Base-by-base conservation (phyloP, 352 stramenopile genomes). In the Phytophthora pinifolia region DNA sequence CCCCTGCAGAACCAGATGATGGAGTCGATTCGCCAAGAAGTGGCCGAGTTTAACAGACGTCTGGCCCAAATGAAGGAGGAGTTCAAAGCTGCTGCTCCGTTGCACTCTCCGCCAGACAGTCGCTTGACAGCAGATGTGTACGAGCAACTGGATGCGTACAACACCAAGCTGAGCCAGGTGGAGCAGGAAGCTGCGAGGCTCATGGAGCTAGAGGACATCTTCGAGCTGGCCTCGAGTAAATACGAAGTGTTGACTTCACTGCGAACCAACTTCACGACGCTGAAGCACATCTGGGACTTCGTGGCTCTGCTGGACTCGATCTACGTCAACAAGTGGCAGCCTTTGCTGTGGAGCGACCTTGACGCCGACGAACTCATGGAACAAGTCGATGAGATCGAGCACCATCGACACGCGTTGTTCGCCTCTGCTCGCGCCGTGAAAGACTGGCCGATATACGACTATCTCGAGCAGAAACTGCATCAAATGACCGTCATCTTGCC, bases 211-310 rank as follows among this genome's bases (percentile, higher is more conserved):
- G 94, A 98, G 63, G 94, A 98, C 41, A 93, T 98, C 62, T 98
- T 98, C 65, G 95, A 98, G 59, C 68, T 98, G 9, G 64, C 85
- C 1, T 70, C 78, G 1, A 94, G 76, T 17, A 89, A 89, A 22
- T 77, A 86, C 30, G 79, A 91, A n/a, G 72, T 96, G 37, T 80
- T 98, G 17, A 65, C 70, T 7, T 65, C 83, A 41, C 81, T 96
- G 14, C 77, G 92, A 1, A 67, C 35, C 15, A 94, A 98, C 60
- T 91, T 98, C 44, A 82, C 84, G 15, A 72, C 96, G 25, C 73
- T 98, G 2, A 96, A 97, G 46, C 67, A 88, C 22, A 73, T 98
- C 12, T 98, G 95, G 95, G 89, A 98, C 62, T 92, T 98, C 51
- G 92, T 98, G 18, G 83, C 82, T 5, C 79, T 96, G 31, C 69